These are phyloP conservation scores for Fusarium transvaalense DNA, from an alignment of 2,329 filamentous ascomycete genomes.

Conservation along the genomic window DNA sequence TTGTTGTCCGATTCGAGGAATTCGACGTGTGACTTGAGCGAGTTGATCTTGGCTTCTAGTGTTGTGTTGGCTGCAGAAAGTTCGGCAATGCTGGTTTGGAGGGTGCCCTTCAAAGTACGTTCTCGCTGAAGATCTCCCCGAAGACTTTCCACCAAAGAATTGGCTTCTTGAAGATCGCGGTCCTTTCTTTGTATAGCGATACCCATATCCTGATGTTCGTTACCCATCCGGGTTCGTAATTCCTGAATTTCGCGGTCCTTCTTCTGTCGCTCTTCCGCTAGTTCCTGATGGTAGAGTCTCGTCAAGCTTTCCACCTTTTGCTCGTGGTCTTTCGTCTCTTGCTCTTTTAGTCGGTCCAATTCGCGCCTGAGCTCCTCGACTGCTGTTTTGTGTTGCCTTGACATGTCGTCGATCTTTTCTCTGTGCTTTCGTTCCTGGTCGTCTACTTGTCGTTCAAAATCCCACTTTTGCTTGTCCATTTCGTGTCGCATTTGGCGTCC, in stretches of 20 bases:
- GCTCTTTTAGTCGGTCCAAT: slow-evolving; percentile 56
- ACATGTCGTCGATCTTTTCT: slow-evolving; percentile 53
- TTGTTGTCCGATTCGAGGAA: slow-evolving; percentile 92
- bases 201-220: slow-evolving; percentile 65
- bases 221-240: slow-evolving; percentile 66
- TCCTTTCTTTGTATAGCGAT: slow-evolving; percentile 65
- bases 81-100: slow-evolving; percentile 67
- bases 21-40: slow-evolving; percentile 83
- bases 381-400: slow-evolving; percentile 52
- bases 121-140: slow-evolving; percentile 71
- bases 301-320: slow-evolving; percentile 76
- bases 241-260: slow-evolving; percentile 74
- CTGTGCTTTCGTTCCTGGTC: slow-evolving; percentile 59
- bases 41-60: slow-evolving; percentile 80
- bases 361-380: slow-evolving; percentile 60
- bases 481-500: slow-evolving; percentile 53
- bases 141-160: slow-evolving; percentile 59
- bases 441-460: slow-evolving; percentile 64
- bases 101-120: slow-evolving; percentile 68
- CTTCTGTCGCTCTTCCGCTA: slow-evolving; percentile 73
- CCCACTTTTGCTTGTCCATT: slow-evolving; percentile 55
- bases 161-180: slow-evolving; percentile 64
- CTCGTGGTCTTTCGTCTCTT: slow-evolving; percentile 70
- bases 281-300: slow-evolving; percentile 71
- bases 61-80: slow-evolving; percentile 71